phyloP scores from a whole-genome alignment of 2,329 filamentous ascomycete genomes.

The Emmonsia crescens region DNA sequence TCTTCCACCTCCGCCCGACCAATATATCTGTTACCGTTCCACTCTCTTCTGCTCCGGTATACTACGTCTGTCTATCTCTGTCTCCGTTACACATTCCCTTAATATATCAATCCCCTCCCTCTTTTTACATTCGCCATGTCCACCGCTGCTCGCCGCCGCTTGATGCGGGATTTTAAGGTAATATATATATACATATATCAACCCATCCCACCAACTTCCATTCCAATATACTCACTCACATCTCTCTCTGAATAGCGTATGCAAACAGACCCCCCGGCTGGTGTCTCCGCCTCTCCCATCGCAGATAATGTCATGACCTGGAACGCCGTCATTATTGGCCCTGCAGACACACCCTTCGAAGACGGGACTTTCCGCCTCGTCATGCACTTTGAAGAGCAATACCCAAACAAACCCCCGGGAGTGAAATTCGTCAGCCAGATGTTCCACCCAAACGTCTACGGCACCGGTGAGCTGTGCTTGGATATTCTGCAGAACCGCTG shows the following conservation, averaged over 20 bases:
- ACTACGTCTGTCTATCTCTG: neutral
- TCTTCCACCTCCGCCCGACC: too few relatives aligned
- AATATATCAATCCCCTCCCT: neutral
- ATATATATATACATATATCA: neutral
- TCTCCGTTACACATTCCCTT: neutral
- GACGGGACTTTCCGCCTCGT: slow-evolving; percentile 95
- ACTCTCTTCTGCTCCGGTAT: neutral
- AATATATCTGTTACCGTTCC: neutral
- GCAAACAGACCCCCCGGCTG: slow-evolving; percentile 96
- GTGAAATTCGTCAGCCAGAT: slow-evolving; percentile 99
- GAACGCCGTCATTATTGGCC: slow-evolving; percentile 97
- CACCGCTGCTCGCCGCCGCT: slow-evolving; percentile 82
- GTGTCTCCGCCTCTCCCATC: slow-evolving; percentile 90
- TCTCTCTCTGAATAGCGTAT: slow-evolving; percentile 59
- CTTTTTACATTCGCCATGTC: slow-evolving; percentile 51
- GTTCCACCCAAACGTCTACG: slow-evolving; percentile 99
- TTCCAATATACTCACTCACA: neutral
- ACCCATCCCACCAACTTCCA: too few relatives aligned
- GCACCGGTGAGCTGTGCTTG: slow-evolving; percentile 87
- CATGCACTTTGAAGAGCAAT: slow-evolving; percentile 99
- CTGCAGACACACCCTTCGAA: slow-evolving; percentile 93
- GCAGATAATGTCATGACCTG: slow-evolving; percentile 97
- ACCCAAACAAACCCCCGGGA: slow-evolving; percentile 93
- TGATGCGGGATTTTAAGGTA: slow-evolving; percentile 99
- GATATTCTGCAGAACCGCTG: slow-evolving; percentile 97